A percentile compares a stretch with the other conserved stretches of the same genome.
phyloP scores from a whole-genome alignment of 2,329 filamentous ascomycete genomes.

The Herpotrichia juniperi region DNA sequence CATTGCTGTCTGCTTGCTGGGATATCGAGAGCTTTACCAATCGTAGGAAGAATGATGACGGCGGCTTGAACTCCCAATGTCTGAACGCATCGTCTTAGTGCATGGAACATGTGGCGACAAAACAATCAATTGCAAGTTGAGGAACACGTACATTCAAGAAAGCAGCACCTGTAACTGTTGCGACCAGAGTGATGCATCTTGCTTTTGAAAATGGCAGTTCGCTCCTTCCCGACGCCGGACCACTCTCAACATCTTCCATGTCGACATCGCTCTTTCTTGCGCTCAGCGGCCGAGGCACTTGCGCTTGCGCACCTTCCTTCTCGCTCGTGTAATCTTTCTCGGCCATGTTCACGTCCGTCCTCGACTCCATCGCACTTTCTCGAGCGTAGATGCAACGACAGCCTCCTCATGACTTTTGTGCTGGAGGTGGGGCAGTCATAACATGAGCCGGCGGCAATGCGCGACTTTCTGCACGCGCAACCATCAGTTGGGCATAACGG shows the following conservation, averaged over 20 bases:
- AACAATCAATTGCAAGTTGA: neutral
- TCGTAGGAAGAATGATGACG: conserved; percentile 68
- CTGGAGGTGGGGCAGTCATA: neutral
- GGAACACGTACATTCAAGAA: conserved; percentile 38
- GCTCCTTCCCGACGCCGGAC: conserved; percentile 4
- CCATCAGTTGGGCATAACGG: neutral
- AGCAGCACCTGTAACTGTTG: conserved; percentile 32
- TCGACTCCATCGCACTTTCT: neutral
- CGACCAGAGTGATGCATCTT: conserved; percentile 34
- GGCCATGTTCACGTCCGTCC: neutral
- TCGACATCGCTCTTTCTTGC: conserved; percentile 1
- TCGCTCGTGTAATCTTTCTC: conserved; percentile 1
- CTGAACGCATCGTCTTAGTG: too few relatives aligned
- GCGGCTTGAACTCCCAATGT: conserved; percentile 64
- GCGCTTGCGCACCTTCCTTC: conserved; percentile 11
- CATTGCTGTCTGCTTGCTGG: conserved; percentile 67
- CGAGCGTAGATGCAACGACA: neutral
- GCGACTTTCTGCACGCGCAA: neutral
- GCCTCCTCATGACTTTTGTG: neutral
- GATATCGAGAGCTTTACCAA: conserved; percentile 62
- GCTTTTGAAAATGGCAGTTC: conserved; percentile 37
- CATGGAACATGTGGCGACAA: too few relatives aligned
- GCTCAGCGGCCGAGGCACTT: conserved; percentile 13
- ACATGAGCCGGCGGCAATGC: neutral
- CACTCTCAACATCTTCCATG: conserved; percentile 10